Evolutionary conservation across 345 rosid species (phyloP), one percentile per base, ranked within the genome.

Genomic region (Draba incana): DNA sequence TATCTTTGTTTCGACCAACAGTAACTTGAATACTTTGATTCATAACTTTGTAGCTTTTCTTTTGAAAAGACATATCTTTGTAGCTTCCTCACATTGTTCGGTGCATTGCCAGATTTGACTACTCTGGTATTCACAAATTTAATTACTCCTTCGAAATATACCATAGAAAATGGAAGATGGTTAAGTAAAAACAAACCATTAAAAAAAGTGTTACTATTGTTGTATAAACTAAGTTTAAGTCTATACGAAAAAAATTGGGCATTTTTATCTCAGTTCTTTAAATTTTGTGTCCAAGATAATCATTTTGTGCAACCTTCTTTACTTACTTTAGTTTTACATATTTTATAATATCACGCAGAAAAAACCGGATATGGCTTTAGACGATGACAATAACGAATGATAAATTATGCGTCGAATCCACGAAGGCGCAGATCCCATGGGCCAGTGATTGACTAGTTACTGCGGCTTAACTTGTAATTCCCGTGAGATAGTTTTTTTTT

Each of bases 341-440:
- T 28, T 3, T 31, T 31, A 4, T 31, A 35, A 35, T 35, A 35
- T 8, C 39, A 67, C 27, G 13, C 41, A 14, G 46, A 8, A 25
- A 25, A 64, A 48, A 49, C 25, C 66, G 55, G 77, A 16, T 60
- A 14, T 31, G 35, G 30, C 8, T 43, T 24, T n/a, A 47, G 54
- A 49, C 7, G 42, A 42, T 35, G 42, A 31, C 3, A 10, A 30
- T 3, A 2, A 8, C 78, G 68, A 74, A 74, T 74, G 8, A 59
- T 2, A 0, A 11, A 0, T 0, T 28, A 74, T 27, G 45, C 68
- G 73, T 67, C 2, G 30, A 66, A 67, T 61, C 78, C 73, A 74
- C 78, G 78, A 61, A 74, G 58, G 74, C 64, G 46, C 54, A 31
- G 2, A 3, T n/a, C 41, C 11, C 27, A n/a, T 45, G 50, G 55